Evolutionary conservation across 2,329 filamentous ascomycete species (phyloP), one percentile per base, ranked within the genome.

Genomic region (Atkinsonella texensis): DNA sequence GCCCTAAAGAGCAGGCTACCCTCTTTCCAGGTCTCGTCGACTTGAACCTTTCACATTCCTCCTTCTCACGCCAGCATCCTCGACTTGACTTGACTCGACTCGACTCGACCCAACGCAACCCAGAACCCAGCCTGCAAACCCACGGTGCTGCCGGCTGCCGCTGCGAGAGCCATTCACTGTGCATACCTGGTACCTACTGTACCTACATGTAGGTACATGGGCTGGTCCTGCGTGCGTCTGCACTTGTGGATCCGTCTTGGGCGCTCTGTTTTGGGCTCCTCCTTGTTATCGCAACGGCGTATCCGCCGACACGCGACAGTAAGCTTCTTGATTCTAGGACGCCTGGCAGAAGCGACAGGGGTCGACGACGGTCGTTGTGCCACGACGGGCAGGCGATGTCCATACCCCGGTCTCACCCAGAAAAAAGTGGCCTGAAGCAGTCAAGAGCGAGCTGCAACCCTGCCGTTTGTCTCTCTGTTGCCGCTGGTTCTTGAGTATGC

Each of bases 341-440:
- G 28, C 28, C 28, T 8, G 32, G 15, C 42, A 44, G 33, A 43
- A 15, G 35, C 35, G 35, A 18, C 35, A 43, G 12, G 32, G 23
- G 17, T 33, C n/a, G n/a, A n/a, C n/a, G n/a, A 42, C 10, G 23
- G 47, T 33, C 10, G n/a, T 39, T 43, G 47, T 32, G 18, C 28
- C n/a, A 41, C 35, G 20, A 39, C 47, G 7, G 28, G 28, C 28
- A 28, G 5, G 28, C 28, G 28, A 49, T 18, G 18, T 15, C 12
- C 35, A 38, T 12, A 31, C 45, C 47, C 47, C 39, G 17, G 39
- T 32, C 39, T 38, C 39, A 49, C 39, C 20, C 9, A 18, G 28
- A 43, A 13, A 46, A 33, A 46, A 41, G 49, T 54, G 49, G 35
- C 49, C 42, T 52, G 46, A 35, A 51, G n/a, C 48, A n/a, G 18